Evolutionary conservation across 2,329 filamentous ascomycete genomes (phyloP), one percentile per base, ranked within the genome.

Genomic region (Phaeophleospora eucalypticola): DNA sequence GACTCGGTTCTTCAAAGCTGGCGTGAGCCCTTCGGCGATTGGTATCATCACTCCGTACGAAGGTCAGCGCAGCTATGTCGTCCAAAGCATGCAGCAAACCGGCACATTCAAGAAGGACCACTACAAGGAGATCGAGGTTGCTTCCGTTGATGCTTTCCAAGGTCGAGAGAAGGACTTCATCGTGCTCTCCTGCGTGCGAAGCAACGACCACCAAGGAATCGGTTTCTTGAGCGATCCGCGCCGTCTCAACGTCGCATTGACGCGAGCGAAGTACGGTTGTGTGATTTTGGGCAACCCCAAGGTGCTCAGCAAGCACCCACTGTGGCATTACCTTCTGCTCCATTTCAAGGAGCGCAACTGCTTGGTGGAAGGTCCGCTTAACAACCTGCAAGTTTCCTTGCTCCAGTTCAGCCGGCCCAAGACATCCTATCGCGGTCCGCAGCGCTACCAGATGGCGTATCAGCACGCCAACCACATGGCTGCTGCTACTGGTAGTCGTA

Each of bases 151-250:
- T 74, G 93, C 93, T 16, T 98, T 98, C 79, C 93, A 98, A 67
- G 93, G 93, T 43, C 86, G 93, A 75, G 93, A 98, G 72, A 98
- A 98, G 73, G 93, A 98, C 65, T 98, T 95, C 63, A 98, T 98
- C 62, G 90, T 98, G 33, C 77, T 98, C 24, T 97, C 93, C 52
- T 98, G 93, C 65, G 93, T 98, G 41, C 88, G 93, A 65, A 97
- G 91, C 65, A 98, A 98, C 66, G 93, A 98, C 62, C 95, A 97
- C 67, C 93, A 98, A 68, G 93, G 93, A 57, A 98, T 98, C 61
- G 93, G 93, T 71, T 98, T 98, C 81, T 76, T 98, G 75, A 97
- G 90, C 51, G 93, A 98, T 60, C 93, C 93, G 43, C 88, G 93
- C 57, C 91, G 93, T 77, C 82, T 98, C 62, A 98, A 98, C 65